Evolutionary conservation across 768 basidiomycete species (phyloP).

Genomic region (Exidia glandulosa): DNA sequence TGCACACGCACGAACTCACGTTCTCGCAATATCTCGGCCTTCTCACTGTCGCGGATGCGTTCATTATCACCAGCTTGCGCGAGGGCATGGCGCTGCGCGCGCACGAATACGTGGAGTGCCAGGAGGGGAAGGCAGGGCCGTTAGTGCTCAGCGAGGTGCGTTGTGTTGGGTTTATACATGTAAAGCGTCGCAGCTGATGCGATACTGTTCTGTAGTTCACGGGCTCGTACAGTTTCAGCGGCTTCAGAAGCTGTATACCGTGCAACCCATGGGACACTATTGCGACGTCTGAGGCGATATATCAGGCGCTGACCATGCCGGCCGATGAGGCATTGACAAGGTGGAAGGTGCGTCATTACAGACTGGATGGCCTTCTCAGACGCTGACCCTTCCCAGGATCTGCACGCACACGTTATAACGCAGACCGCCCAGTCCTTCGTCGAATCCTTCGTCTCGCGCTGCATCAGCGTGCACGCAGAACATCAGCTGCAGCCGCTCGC

Average conservation of each 20-base stretch:
- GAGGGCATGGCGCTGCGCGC: constrained; percentile 83
- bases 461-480: constrained; percentile 61
- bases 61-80: constrained; percentile 71
- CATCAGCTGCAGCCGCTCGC: constrained; percentile 30
- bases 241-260: constrained; percentile 77
- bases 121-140: constrained; percentile 54
- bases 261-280: constrained; percentile 81
- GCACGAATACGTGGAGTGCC: constrained; percentile 81
- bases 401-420: constrained; percentile 75
- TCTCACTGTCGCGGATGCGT: constrained; percentile 73
- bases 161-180: too few relatives aligned
- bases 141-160: constrained; percentile 70
- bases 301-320: constrained; percentile 67
- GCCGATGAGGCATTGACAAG: constrained; percentile 60
- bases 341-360: constrained; percentile 49
- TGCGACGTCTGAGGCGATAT: constrained; percentile 73
- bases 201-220: constrained; percentile 63
- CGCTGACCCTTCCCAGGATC: constrained; percentile 30
- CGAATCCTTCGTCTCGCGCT: constrained; percentile 65
- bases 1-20: constrained; percentile 75
- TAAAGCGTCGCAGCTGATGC: too few relatives aligned
- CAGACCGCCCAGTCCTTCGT: constrained; percentile 83
- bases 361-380: constrained; percentile 2
- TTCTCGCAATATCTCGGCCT: constrained; percentile 80
- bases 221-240: constrained; percentile 75